These are phyloP conservation scores for Harrya chromipes DNA, from an alignment of 768 basidiomycete species.

Conservation along the genomic window DNA sequence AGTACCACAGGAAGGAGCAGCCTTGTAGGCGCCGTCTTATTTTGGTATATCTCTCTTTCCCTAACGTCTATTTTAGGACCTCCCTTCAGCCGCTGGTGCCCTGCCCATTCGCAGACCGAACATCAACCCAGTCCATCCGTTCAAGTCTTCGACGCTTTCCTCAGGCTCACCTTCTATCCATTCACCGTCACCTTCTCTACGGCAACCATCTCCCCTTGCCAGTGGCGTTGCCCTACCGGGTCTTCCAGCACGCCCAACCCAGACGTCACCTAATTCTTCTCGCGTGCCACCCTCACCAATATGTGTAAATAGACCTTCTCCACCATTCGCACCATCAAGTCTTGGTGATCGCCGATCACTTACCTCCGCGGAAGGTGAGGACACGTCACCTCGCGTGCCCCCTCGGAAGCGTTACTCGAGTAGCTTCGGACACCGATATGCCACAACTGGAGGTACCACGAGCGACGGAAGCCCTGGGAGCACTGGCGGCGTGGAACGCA, in stretches of 20 bases:
- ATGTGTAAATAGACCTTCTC: constrained; percentile 34
- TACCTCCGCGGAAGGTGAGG: constrained; percentile 35
- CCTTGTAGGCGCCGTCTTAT: constrained; percentile 11
- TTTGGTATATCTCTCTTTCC: constrained; percentile 1
- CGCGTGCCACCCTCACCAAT: constrained; percentile 41
- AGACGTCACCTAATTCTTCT: constrained; percentile 41
- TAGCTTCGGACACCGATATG: constrained; percentile 73
- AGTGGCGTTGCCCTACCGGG: constrained; percentile 29
- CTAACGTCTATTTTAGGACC: constrained; percentile 28
- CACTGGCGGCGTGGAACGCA: constrained; percentile 13
- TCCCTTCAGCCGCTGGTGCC: constrained; percentile 37
- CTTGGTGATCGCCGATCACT: constrained; percentile 41
- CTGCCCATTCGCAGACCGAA: constrained; percentile 45
- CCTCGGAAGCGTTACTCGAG: constrained; percentile 68
- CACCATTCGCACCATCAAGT: constrained; percentile 42
- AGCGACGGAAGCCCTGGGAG: constrained; percentile 34
- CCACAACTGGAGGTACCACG: constrained; percentile 38
- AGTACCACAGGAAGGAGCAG: constrained; percentile 36
- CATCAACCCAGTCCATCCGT: constrained; percentile 42
- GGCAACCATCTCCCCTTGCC: constrained; percentile 45
- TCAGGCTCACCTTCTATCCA: constrained; percentile 48
- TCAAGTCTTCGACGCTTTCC: constrained; percentile 51
- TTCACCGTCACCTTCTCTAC: constrained; percentile 46
- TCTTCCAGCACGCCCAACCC: constrained; percentile 35
- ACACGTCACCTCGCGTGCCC: constrained; percentile 25